Evolutionary conservation across 2,329 filamentous ascomycete species (phyloP).

Genomic region (Cytospora piceae): DNA sequence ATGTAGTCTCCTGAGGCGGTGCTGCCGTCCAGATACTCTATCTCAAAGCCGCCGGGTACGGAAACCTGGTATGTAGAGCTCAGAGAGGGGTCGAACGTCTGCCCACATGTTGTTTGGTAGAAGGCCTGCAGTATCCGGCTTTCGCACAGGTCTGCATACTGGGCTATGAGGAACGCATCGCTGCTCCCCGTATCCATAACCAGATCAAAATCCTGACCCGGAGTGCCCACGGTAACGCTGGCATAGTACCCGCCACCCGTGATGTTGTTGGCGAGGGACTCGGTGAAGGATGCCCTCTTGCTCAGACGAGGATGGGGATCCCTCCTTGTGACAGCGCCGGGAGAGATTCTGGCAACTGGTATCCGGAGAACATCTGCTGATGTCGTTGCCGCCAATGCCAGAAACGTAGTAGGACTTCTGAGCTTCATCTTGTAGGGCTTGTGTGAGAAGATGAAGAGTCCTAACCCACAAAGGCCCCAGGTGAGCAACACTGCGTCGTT

Average conservation of each 20-base stretch:
- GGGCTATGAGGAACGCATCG: constrained; percentile 61
- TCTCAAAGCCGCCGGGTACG: constrained; percentile 53
- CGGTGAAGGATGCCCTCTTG: constrained; percentile 34
- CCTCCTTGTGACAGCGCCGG: constrained; percentile 31
- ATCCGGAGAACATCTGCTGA: constrained; percentile 32
- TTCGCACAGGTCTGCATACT: constrained; percentile 45
- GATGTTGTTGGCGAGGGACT: constrained; percentile 56
- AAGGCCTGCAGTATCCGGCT: constrained; percentile 40
- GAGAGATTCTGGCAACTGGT: constrained; percentile 29
- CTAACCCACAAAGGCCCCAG: not conserved
- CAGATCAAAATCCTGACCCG: constrained; percentile 57
- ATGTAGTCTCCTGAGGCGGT: constrained; percentile 61
- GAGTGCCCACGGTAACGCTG: constrained; percentile 62
- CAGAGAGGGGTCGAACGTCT: constrained; percentile 48
- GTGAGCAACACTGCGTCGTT: not conserved
- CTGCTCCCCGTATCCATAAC: constrained; percentile 67
- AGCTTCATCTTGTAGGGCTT: constrained; percentile 21
- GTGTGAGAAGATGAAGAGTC: not conserved
- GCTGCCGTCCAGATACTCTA: constrained; percentile 63
- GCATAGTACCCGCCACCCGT: constrained; percentile 60
- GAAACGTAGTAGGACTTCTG: not conserved
- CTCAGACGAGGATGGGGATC: constrained; percentile 32
- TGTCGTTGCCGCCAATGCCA: constrained; percentile 23
- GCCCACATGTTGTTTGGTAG: constrained; percentile 43
- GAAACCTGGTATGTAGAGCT: constrained; percentile 56